phyloP scores from a whole-genome alignment of 345 rosid species.

The Boechera divaricarpa region DNA sequence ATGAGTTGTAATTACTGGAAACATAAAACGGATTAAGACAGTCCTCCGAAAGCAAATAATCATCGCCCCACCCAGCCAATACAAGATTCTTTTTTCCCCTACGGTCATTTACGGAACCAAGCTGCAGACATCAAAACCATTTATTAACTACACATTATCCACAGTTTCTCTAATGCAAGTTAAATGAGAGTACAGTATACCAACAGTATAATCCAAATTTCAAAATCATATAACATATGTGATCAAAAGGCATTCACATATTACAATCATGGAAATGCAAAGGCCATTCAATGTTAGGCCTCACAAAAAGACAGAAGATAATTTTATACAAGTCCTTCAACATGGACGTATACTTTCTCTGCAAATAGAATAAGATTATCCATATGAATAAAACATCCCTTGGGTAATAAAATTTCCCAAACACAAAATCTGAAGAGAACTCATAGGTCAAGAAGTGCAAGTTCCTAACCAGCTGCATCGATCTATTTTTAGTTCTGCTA shows the following conservation, averaged over 20 bases:
- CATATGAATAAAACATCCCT: conserved; percentile 19
- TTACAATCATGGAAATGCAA: not conserved
- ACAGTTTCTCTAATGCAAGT: not conserved
- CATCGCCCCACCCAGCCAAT: conserved; percentile 92
- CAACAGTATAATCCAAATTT: not conserved
- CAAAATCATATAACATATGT: conserved; percentile 1
- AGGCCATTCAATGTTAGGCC: not conserved
- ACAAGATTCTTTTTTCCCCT: conserved; percentile 96
- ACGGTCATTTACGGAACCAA: conserved; percentile 69
- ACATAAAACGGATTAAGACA: conserved; percentile 66
- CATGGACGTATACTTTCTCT: not conserved
- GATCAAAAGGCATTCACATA: not conserved
- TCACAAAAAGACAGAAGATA: not conserved
- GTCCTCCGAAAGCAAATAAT: conserved; percentile 74
- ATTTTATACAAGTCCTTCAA: not conserved
- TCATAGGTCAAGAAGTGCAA: not conserved
- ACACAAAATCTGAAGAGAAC: not conserved
- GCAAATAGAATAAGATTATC: conserved; percentile 12
- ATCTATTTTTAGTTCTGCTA: not conserved
- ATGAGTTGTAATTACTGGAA: conserved; percentile 64
- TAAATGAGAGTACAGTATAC: not conserved
- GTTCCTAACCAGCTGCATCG: conserved; percentile 8
- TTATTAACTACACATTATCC: conserved; percentile 2
- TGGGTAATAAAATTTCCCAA: not conserved
- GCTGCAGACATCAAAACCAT: conserved; percentile 51